Conservation (phyloP, 495 filamentous ascomycete species). For the Penicillium parvum region DNA sequence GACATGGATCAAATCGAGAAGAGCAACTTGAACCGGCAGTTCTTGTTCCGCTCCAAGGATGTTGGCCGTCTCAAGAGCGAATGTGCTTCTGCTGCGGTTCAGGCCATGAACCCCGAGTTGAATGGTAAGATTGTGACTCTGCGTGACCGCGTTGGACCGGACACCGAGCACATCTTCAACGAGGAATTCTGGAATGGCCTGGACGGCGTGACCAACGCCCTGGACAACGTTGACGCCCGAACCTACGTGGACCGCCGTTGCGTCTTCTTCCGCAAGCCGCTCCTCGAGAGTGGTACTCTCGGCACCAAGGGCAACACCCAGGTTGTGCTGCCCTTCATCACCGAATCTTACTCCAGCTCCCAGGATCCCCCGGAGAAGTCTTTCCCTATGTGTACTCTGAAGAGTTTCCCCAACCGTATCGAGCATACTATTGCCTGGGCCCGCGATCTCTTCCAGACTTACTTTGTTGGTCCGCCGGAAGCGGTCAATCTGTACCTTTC, state of each 20-base stretch:
- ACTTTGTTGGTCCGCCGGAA: conserved; percentile 90
- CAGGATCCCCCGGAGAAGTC: conserved; percentile 98
- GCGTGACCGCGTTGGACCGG: conserved; percentile 83
- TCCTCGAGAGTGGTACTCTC: conserved; percentile 94
- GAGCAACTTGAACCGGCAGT: conserved; percentile 98
- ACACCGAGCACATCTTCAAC: conserved; percentile 93
- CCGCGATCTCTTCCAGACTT: conserved; percentile 87
- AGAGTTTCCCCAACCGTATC: conserved; percentile 98
- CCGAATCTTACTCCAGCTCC: conserved; percentile 97
- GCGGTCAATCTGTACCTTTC: conserved; percentile 92
- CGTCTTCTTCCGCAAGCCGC: conserved; percentile 96
- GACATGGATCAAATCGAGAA: conserved; percentile 99
- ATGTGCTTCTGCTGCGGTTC: conserved; percentile 81
- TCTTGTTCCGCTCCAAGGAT: conserved; percentile 90
- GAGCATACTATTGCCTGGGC: conserved; percentile 99
- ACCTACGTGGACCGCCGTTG: conserved; percentile 97
- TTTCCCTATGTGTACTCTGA: conserved; percentile 97
- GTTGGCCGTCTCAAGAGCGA: conserved; percentile 98
- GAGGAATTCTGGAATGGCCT: conserved; percentile 90
- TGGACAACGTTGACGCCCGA: conserved; percentile 96
- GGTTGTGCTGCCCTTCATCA: conserved; percentile 83
- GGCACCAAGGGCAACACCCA: conserved; percentile 99
- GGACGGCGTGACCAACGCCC: conserved; percentile 91
- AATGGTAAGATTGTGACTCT: conserved; percentile 76
- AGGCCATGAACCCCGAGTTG: conserved; percentile 93